Evolutionary conservation across 2,329 filamentous ascomycete genomes (phyloP).

Genomic region (Zopfia rhizophila): DNA sequence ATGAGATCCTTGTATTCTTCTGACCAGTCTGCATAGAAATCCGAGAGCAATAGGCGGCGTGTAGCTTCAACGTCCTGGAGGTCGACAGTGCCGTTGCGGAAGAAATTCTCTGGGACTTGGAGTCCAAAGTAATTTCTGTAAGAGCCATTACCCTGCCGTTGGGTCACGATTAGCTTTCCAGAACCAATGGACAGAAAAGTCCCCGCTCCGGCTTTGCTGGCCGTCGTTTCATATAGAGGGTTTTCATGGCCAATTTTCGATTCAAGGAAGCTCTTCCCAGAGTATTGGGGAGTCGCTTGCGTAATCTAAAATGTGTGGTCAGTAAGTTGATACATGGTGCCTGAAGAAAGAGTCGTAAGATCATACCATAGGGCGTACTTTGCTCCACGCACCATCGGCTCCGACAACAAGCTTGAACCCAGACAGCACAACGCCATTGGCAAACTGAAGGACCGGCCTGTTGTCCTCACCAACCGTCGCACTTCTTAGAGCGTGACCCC

Average conservation of each 20-base stretch:
- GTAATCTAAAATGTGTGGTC: slow-evolving; percentile 3
- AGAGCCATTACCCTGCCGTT: slow-evolving; percentile 63
- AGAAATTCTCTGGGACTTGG: slow-evolving; percentile 51
- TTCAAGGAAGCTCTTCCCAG: slow-evolving; percentile 58
- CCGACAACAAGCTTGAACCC: slow-evolving; percentile 60
- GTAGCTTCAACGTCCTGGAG: neutral
- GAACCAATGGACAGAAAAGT: slow-evolving; percentile 45
- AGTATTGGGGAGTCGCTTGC: slow-evolving; percentile 48
- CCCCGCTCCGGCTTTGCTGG: slow-evolving; percentile 56
- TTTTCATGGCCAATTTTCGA: slow-evolving; percentile 57
- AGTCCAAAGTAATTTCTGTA: slow-evolving; percentile 54
- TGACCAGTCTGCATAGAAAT: slow-evolving; percentile 12
- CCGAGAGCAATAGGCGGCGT: slow-evolving; percentile 16
- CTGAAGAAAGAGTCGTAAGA: slow-evolving; percentile 49
- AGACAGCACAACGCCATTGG: slow-evolving; percentile 36
- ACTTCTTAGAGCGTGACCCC: slow-evolving; percentile 51
- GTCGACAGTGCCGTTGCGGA: slow-evolving; percentile 17
- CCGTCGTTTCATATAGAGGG: slow-evolving; percentile 54
- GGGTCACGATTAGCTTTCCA: slow-evolving; percentile 53
- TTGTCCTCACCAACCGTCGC: slow-evolving; percentile 24
- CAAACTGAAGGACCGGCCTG: slow-evolving; percentile 38
- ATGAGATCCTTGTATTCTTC: slow-evolving; percentile 36
- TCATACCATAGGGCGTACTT: slow-evolving; percentile 30
- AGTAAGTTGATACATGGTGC: slow-evolving; percentile 8
- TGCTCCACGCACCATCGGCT: slow-evolving; percentile 61